A percentile compares a stretch with the other conserved stretches of the same genome.
Evolutionary conservation across 2,329 filamentous ascomycete species (phyloP).

Genomic region (Basipetospora sp.): DNA sequence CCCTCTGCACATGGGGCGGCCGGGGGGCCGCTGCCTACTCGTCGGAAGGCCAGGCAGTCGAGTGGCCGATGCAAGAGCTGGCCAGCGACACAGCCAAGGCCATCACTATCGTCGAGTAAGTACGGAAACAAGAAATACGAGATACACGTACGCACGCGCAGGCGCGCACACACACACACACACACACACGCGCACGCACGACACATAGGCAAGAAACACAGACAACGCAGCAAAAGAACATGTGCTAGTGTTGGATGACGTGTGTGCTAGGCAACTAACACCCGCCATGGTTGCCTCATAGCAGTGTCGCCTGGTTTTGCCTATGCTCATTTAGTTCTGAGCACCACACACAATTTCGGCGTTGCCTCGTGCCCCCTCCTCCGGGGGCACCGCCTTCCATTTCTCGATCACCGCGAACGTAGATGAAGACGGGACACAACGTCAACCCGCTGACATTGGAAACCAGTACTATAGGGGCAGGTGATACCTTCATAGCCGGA

Average conservation of each 20-base stretch:
- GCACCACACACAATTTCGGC: too few species aligned
- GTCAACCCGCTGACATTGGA: background rate
- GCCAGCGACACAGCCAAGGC: constrained; percentile 11
- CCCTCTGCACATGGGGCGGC: constrained; percentile 31
- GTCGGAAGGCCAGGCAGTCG: constrained; percentile 10
- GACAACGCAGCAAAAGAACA: background rate
- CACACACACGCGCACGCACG: too few species aligned
- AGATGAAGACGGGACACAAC: background rate
- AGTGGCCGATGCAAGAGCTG: constrained; percentile 27
- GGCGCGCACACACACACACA: too few species aligned
- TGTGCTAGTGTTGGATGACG: constrained; percentile 1
- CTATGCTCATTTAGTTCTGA: too few species aligned
- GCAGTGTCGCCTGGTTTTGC: too few species aligned
- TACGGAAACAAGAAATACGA: too few species aligned
- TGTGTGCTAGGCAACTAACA: too few species aligned
- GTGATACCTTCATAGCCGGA: constrained; percentile 62
- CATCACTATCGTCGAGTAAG: constrained; percentile 45
- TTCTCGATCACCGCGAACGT: background rate
- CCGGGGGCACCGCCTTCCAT: background rate
- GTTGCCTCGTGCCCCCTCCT: background rate
- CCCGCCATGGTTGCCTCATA: constrained; percentile 2
- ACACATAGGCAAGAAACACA: too few species aligned
- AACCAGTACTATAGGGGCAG: constrained; percentile 53
- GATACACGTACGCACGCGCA: too few species aligned
- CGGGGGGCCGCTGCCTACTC: constrained; percentile 26